Percentiles rank a stretch among this genome's conserved stretches.
Conservation (phyloP, 306 rosid species). For the Boehmeria nivea region DNA sequence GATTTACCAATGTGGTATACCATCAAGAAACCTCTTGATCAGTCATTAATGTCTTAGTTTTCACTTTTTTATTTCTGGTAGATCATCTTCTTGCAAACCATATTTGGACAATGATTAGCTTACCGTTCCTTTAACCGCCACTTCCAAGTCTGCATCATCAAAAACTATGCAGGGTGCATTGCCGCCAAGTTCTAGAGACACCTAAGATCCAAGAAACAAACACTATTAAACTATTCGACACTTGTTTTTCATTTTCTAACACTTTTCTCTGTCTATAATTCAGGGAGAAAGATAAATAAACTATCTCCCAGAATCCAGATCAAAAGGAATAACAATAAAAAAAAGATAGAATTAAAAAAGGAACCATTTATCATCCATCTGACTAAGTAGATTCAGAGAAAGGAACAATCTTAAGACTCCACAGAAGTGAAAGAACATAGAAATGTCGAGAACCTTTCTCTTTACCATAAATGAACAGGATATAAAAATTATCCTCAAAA, state of each 20-base stretch:
- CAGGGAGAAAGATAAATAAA: background rate
- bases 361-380: no score
- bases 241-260: background rate
- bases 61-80: background rate
- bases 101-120: conserved; percentile 35
- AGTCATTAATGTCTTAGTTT: background rate
- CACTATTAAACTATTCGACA: background rate
- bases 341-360: background rate
- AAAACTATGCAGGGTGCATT: conserved; percentile 95
- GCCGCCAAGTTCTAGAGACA: conserved; percentile 97
- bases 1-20: background rate
- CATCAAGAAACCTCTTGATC: background rate
- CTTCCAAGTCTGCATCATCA: conserved; percentile 93
- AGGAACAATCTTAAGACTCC: no score
- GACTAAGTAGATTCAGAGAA: no score
- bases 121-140: conserved; percentile 93
- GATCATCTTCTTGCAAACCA: background rate
- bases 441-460: no score
- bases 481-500: no score
- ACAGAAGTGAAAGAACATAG: no score
- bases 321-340: background rate
- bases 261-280: background rate
- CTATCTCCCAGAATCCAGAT: background rate
- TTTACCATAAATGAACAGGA: no score
- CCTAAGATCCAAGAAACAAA: conserved; percentile 36